phyloP scores from a whole-genome alignment of 176 grass and related monocot genomes.

The Oryza officinalis region DNA sequence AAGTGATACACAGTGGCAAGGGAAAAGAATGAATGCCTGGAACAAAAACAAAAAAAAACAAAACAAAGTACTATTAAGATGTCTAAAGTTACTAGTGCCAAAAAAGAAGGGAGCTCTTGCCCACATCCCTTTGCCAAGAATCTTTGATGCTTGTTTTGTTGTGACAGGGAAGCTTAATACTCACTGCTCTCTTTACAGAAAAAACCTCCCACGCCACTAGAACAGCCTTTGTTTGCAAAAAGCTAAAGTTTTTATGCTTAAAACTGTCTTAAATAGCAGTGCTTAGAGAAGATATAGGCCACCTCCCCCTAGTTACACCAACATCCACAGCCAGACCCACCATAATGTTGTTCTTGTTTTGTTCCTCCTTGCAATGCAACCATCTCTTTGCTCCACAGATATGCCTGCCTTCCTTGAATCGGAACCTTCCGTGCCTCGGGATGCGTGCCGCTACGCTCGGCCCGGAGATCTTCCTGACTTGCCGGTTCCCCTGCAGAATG shows the following conservation, averaged over 20 bases:
- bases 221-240: conserved; percentile 58
- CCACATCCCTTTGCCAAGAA: conserved; percentile 64
- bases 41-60: background rate
- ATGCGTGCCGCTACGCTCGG: conserved; percentile 29
- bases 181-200: conserved; percentile 48
- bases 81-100: conserved; percentile 46
- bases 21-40: conserved; percentile 42
- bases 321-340: conserved; percentile 57
- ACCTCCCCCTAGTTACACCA: conserved; percentile 54
- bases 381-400: conserved; percentile 26
- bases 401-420: background rate
- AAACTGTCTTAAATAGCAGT: conserved; percentile 66
- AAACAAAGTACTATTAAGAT: conserved; percentile 26
- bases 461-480: conserved; percentile 64
- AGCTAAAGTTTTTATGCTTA: conserved; percentile 59
- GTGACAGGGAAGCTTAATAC: conserved; percentile 49
- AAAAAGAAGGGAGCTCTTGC: conserved; percentile 45
- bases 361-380: conserved; percentile 44
- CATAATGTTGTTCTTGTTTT: conserved; percentile 38
- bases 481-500: conserved; percentile 57
- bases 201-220: conserved; percentile 14
- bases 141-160: conserved; percentile 53
- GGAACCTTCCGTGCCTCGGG: conserved; percentile 35
- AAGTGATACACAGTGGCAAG: conserved; percentile 37
- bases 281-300: conserved; percentile 57